phyloP scores from a whole-genome alignment of 495 filamentous ascomycete species.

The Cudoniella acicularis region DNA sequence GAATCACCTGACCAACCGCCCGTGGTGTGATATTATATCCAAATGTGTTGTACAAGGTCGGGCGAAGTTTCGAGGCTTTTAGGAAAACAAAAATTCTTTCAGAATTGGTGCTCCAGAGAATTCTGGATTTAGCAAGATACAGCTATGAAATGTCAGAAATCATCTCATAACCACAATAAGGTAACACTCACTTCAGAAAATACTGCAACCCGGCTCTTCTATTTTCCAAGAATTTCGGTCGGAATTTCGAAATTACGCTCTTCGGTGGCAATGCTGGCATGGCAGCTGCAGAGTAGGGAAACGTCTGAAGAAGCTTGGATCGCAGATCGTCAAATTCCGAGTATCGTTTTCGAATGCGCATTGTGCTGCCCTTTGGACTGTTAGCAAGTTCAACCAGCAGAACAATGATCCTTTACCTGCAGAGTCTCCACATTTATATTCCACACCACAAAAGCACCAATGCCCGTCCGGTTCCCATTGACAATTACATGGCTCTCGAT shows the following conservation, averaged over 20 bases:
- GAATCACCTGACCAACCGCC: too few relatives aligned
- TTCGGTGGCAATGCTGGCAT: slow-evolving; percentile 55
- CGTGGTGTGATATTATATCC: slow-evolving; percentile 4
- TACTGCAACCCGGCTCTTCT: slow-evolving; percentile 50
- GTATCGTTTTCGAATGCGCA: slow-evolving; percentile 55
- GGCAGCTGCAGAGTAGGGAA: slow-evolving; percentile 50
- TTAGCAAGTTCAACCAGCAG: neutral
- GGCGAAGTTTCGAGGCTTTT: too few relatives aligned
- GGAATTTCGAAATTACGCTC: slow-evolving; percentile 49
- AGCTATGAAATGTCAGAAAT: slow-evolving; percentile 34
- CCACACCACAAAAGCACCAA: slow-evolving; percentile 57
- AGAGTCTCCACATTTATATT: slow-evolving; percentile 50
- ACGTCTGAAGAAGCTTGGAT: slow-evolving; percentile 44
- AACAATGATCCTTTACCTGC: slow-evolving; percentile 8
- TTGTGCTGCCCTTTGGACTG: slow-evolving; percentile 41
- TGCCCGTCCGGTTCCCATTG: slow-evolving; percentile 44
- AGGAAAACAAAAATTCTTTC: slow-evolving; percentile 55
- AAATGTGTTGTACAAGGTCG: too few relatives aligned
- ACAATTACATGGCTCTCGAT: slow-evolving; percentile 47
- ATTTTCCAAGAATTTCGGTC: slow-evolving; percentile 49
- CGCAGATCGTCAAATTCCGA: slow-evolving; percentile 56
- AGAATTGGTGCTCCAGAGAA: slow-evolving; percentile 53
- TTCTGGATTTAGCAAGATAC: slow-evolving; percentile 54
- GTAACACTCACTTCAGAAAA: slow-evolving; percentile 46
- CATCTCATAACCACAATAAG: neutral